A percentile compares a stretch with the other conserved stretches of the same genome.
These are phyloP conservation scores for Chalaropsis thielavioides DNA, from an alignment of 2,329 filamentous ascomycete species.

Conservation along the genomic window DNA sequence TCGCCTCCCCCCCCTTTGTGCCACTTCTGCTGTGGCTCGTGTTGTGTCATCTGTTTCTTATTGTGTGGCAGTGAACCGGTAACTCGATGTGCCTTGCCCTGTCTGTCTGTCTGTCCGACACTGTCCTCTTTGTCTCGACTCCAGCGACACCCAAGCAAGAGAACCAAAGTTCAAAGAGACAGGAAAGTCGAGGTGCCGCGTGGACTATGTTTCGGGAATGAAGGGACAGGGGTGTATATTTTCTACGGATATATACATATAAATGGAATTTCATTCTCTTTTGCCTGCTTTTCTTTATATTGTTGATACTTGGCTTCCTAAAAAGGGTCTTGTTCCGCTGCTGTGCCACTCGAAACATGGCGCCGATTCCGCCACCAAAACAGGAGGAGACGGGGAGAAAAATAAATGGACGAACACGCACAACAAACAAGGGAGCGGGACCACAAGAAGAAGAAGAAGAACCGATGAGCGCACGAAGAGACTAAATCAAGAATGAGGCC, in stretches of 20 bases:
- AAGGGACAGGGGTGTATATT: background rate
- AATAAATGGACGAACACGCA: background rate
- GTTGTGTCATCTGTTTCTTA: background rate
- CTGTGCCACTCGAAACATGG: constrained; percentile 3
- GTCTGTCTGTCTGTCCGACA: too few relatives aligned
- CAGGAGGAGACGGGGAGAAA: background rate
- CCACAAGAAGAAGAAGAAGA: background rate
- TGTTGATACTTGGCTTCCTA: background rate
- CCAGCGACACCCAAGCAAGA: background rate
- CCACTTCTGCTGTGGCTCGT: background rate
- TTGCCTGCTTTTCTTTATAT: too few relatives aligned
- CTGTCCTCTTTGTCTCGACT: background rate
- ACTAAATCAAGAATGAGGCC: background rate
- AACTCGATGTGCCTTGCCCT: background rate
- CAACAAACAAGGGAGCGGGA: background rate
- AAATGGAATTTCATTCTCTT: too few relatives aligned
- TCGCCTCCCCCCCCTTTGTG: background rate
- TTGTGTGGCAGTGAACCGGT: background rate
- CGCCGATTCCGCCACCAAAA: background rate
- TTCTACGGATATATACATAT: too few relatives aligned
- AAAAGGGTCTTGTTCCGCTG: constrained; percentile 4
- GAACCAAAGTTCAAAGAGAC: background rate
- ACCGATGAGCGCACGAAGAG: background rate
- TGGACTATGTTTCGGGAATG: background rate
- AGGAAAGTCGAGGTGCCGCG: background rate